Evolutionary conservation across 2,329 filamentous ascomycete genomes (phyloP).

Genomic region (Sporothrix humicola): DNA sequence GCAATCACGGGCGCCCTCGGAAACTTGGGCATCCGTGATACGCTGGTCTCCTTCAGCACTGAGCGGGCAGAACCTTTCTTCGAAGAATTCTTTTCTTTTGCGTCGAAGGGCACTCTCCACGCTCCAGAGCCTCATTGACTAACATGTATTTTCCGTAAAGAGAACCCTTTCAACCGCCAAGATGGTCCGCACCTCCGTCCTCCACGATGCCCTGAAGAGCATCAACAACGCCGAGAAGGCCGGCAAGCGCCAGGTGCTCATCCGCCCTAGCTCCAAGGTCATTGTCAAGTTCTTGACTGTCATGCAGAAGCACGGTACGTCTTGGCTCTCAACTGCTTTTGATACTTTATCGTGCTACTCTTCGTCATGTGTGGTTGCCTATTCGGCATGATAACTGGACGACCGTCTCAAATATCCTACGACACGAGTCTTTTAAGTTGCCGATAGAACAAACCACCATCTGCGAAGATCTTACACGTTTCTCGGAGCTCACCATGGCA

Average conservation of each 20-base stretch:
- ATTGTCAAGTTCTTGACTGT: conserved; percentile 99
- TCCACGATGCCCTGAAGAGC: conserved; percentile 98
- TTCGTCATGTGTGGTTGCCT: conserved; percentile 26
- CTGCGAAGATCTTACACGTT: conserved; percentile 95
- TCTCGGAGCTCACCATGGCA: conserved; percentile 63
- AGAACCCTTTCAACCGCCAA: conserved; percentile 67
- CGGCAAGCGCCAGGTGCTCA: conserved; percentile 98
- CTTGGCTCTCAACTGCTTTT: conserved; percentile 11
- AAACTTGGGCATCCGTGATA: conserved; percentile 53
- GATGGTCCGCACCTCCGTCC: conserved; percentile 99
- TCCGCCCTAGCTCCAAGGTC: conserved; percentile 98
- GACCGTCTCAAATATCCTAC: conserved; percentile 81
- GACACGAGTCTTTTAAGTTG: conserved; percentile 99
- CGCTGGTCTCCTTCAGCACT: conserved; percentile 67
- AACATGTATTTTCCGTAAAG: conserved; percentile 56
- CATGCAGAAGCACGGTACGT: conserved; percentile 99
- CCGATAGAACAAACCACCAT: conserved; percentile 82
- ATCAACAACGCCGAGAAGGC: conserved; percentile 99
- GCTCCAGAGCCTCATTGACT: conserved; percentile 68
- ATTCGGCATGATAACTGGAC: conserved; percentile 99
- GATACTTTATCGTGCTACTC: neutral
- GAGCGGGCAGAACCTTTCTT: conserved; percentile 73
- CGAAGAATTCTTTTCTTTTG: conserved; percentile 36
- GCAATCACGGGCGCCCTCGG: conserved; percentile 56
- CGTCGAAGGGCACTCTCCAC: conserved; percentile 69